Evolutionary conservation across 129 eudicot species (phyloP).

Genomic region (Flaveria trinervia): DNA sequence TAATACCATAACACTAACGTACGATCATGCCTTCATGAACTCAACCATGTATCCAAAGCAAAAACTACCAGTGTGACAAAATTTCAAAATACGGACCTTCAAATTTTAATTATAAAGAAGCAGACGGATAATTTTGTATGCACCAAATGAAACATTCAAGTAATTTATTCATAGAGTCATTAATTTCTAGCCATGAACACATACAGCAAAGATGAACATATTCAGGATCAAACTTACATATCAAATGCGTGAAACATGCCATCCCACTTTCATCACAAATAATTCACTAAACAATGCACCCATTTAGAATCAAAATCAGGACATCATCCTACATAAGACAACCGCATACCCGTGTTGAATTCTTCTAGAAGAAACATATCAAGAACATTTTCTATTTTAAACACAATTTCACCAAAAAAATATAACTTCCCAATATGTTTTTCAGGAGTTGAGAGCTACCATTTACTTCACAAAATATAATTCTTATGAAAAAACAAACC

Average conservation of each 20-base stretch:
- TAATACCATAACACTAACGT: too few relatives aligned
- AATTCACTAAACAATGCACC: neutral
- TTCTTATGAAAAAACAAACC: constrained; percentile 22
- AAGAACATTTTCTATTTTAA: neutral
- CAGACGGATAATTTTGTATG: too few relatives aligned
- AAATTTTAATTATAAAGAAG: too few relatives aligned
- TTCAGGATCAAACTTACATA: neutral
- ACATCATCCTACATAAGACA: constrained; percentile 1
- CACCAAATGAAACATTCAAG: too few relatives aligned
- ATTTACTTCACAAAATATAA: constrained; percentile 9
- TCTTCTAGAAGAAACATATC: neutral
- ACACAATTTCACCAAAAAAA: constrained; percentile 6
- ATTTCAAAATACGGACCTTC: too few relatives aligned
- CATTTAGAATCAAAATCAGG: neutral
- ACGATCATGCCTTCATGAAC: too few relatives aligned
- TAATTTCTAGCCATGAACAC: neutral
- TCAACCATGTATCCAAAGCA: too few relatives aligned
- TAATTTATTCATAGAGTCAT: too few relatives aligned
- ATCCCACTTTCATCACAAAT: neutral
- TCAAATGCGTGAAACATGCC: neutral
- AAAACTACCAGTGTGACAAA: too few relatives aligned
- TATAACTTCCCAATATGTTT: neutral
- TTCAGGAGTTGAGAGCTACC: constrained; percentile 17
- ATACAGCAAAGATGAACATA: neutral
- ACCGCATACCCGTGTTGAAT: neutral